A percentile compares a stretch with the other conserved stretches of the same genome.
phyloP scores from a whole-genome alignment of 768 basidiomycete species.

The Phylloporus sp. region DNA sequence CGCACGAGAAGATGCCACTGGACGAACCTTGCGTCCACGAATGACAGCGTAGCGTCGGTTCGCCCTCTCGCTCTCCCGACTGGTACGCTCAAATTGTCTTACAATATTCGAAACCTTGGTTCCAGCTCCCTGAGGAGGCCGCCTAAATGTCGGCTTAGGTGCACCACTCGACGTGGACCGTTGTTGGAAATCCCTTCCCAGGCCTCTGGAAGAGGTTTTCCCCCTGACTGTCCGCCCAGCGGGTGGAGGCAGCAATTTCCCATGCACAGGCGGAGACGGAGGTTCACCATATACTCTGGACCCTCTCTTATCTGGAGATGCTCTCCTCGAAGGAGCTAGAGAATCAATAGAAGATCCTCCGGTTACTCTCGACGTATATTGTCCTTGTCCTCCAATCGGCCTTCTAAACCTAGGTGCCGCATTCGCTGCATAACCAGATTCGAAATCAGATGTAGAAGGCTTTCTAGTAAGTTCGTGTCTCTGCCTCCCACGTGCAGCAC shows the following conservation, averaged over 20 bases:
- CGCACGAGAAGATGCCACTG: slow-evolving; percentile 84
- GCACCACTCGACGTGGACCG: slow-evolving; percentile 38
- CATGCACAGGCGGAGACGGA: slow-evolving; percentile 20
- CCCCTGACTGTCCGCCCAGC: slow-evolving; percentile 37
- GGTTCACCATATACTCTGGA: slow-evolving; percentile 37
- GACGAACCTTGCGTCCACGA: slow-evolving; percentile 81
- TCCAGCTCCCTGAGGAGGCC: slow-evolving; percentile 45
- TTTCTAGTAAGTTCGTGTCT: slow-evolving; percentile 45
- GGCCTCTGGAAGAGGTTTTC: slow-evolving; percentile 30
- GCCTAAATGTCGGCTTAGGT: slow-evolving; percentile 53
- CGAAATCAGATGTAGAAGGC: slow-evolving; percentile 78
- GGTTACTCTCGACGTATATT: slow-evolving; percentile 49
- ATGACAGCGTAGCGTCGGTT: slow-evolving; percentile 83
- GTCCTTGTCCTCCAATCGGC: slow-evolving; percentile 31
- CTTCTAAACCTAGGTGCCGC: slow-evolving; percentile 76
- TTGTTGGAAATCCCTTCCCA: slow-evolving; percentile 38
- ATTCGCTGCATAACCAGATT: slow-evolving; percentile 90
- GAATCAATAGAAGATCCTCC: slow-evolving; percentile 49
- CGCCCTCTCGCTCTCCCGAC: slow-evolving; percentile 66
- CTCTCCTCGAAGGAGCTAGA: slow-evolving; percentile 55
- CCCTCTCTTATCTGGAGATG: slow-evolving; percentile 71
- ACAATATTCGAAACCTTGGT: slow-evolving; percentile 84
- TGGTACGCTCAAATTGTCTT: slow-evolving; percentile 85
- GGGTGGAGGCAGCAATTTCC: slow-evolving; percentile 26
- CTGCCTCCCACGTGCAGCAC: slow-evolving; percentile 45